Conservation (phyloP, 164 flowering plant species). For the Macadamia tetraphylla region DNA sequence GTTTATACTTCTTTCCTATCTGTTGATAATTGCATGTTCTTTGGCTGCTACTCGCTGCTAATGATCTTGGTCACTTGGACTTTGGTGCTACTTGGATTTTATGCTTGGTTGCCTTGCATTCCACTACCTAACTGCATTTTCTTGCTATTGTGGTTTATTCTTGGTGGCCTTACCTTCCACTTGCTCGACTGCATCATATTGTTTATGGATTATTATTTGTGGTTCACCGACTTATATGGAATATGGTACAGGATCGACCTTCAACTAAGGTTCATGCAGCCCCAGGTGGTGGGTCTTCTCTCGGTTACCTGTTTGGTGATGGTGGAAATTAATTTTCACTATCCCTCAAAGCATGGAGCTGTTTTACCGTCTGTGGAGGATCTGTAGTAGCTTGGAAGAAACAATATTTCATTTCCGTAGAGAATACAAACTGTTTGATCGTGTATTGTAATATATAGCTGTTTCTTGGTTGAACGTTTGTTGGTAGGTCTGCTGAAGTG, state of each 20-base stretch:
- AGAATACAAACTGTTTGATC: neutral
- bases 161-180: no score
- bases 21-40: no score
- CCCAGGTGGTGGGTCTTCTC: conserved; percentile 55
- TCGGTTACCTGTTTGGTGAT: conserved; percentile 42
- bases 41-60: no score
- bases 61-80: no score
- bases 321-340: neutral
- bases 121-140: no score
- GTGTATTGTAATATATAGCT: neutral
- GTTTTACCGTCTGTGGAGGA: neutral
- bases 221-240: no score
- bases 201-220: no score
- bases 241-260: conserved; percentile 33
- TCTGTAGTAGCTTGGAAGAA: neutral
- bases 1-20: no score
- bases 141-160: no score
- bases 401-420: neutral
- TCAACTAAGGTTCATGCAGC: conserved; percentile 56
- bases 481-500: neutral
- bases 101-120: no score
- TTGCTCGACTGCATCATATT: no score
- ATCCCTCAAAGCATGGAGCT: neutral
- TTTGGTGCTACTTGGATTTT: no score
- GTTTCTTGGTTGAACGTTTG: neutral